Percentiles rank a stretch among this genome's conserved stretches.
These are phyloP conservation scores for Neurospora intermedia DNA, from an alignment of 495 filamentous ascomycete species.

Conservation along the genomic window DNA sequence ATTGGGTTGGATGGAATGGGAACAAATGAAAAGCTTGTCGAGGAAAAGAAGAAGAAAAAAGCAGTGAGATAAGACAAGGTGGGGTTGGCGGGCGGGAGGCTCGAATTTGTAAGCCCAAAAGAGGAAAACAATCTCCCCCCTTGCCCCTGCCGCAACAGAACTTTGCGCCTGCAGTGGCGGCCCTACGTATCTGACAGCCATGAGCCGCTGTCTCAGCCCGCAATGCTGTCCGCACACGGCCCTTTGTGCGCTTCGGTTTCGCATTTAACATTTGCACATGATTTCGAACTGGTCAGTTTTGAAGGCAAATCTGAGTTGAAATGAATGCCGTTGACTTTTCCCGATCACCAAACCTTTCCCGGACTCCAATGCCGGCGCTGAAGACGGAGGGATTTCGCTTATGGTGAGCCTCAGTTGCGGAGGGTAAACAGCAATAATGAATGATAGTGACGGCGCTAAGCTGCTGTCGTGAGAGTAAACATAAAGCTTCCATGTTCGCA, in stretches of 20 bases:
- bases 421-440: neutral
- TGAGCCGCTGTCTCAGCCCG: neutral
- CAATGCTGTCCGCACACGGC: too few species aligned
- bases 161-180: neutral
- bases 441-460: neutral
- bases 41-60: neutral
- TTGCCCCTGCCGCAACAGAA: neutral
- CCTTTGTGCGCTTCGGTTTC: too few species aligned
- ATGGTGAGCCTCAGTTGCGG: neutral
- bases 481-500: neutral
- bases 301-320: neutral
- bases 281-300: too few species aligned
- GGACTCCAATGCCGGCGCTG: neutral
- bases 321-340: neutral
- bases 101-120: neutral
- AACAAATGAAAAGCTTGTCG: neutral
- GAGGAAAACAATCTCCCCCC: neutral
- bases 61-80: neutral
- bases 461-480: neutral
- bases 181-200: too few species aligned
- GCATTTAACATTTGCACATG: too few species aligned
- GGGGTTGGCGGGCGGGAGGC: neutral
- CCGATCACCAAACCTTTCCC: neutral
- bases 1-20: neutral
- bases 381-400: neutral